A percentile compares a stretch with the other conserved stretches of the same genome.
phyloP scores from a whole-genome alignment of 2,329 filamentous ascomycete genomes.

The Colletotrichum sp. region DNA sequence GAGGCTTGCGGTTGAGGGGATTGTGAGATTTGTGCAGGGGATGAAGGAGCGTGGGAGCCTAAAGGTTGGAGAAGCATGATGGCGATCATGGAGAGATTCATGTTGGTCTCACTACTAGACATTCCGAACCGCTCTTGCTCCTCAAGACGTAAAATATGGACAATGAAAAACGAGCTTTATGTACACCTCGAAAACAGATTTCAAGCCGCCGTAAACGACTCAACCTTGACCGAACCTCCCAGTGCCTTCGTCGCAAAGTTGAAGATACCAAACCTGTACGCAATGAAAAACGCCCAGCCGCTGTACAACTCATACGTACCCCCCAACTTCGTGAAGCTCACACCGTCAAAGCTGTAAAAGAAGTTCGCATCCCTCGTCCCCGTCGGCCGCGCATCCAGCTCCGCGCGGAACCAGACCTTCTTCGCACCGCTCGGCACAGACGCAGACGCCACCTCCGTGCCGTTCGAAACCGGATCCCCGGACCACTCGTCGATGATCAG shows the following conservation, averaged over 20 bases:
- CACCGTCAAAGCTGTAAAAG: slow-evolving; percentile 28
- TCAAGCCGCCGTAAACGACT: slow-evolving; percentile 27
- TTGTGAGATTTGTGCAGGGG: background rate
- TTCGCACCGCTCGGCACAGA: slow-evolving; percentile 21
- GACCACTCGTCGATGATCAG: slow-evolving; percentile 40
- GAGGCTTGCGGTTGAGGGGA: background rate
- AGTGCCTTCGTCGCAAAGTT: slow-evolving; percentile 50
- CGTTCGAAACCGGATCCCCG: slow-evolving; percentile 22
- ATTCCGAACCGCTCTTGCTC: no score
- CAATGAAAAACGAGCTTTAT: background rate
- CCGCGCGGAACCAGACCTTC: slow-evolving; percentile 26
- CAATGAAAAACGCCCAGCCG: slow-evolving; percentile 53
- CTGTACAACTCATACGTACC: slow-evolving; percentile 38
- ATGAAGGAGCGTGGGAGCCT: background rate
- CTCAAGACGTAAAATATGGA: no score
- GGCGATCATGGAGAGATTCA: fast-evolving
- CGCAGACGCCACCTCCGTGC: slow-evolving; percentile 24
- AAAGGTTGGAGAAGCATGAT: fast-evolving
- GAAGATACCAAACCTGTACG: slow-evolving; percentile 54
- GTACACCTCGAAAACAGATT: fast-evolving
- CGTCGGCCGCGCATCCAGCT: slow-evolving; percentile 27
- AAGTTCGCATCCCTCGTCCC: slow-evolving; percentile 26
- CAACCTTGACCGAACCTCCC: slow-evolving; percentile 41
- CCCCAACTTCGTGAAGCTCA: slow-evolving; percentile 32
- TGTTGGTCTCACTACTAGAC: no score